Evolutionary conservation across 192 early-diverging fungal species (phyloP), one percentile per base, ranked within the genome.

Genomic region (Phycomyces nitens): DNA sequence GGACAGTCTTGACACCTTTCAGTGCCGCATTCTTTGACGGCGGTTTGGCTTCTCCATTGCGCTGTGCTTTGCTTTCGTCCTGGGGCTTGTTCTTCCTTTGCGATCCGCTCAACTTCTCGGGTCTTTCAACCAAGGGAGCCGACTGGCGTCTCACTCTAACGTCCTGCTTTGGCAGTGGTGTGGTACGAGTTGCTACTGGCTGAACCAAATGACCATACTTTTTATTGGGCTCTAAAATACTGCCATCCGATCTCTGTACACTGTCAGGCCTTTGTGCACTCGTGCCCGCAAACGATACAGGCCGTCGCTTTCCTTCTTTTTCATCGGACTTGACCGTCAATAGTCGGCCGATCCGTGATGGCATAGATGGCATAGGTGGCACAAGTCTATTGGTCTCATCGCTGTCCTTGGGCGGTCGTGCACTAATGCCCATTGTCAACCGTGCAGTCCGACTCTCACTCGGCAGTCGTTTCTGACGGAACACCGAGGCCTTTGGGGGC

Each of bases 391-490:
- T 54, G 14, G n/a, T 38, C 53, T 26, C 29, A 26, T 10, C 51
- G 39, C 16, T 61, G 39, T 21, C 53, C 43, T 14, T 44, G 14
- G 20, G 26, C 41, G 10, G 60, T 39, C 14, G 68, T 63, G 23
- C 68, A 47, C 44, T 69, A 2, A 69, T 53, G 0, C 68, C 68
- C 60, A 63, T 53, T 60, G 62, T 69, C 40, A 69, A 39, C n/a
- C 68, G 53, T 14, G 54, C 60, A 0, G 68, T 69, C 11, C 68
- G 60, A 27, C 60, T 63, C 7, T 69, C 60, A 12, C 42, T 53
- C 16, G 62, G 60, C 18, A 67, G n/a, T 12, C 55, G 23, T 42
- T 69, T 69, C 11, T 60, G 68, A n/a, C 59, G 53, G 41, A 53
- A 68, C 18, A 55, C 52, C 5, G 53, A 53, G 10, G 52, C 15